These are phyloP conservation scores for Echria macrotheca DNA, from an alignment of 495 filamentous ascomycete genomes.

Conservation along the genomic window DNA sequence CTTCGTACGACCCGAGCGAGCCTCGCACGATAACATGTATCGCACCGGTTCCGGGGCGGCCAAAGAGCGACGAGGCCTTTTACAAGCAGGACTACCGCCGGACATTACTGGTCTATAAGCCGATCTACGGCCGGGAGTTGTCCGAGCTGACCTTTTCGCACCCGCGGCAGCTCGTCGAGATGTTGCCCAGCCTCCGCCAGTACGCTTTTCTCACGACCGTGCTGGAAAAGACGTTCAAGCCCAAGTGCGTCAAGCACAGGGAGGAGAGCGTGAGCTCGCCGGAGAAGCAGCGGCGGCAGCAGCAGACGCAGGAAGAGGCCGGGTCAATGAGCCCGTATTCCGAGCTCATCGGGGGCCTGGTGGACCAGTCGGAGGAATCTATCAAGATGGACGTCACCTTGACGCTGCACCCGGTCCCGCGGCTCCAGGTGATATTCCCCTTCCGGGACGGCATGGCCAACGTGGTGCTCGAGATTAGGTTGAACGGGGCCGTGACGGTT, in stretches of 20 bases:
- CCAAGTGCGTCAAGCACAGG: neutral
- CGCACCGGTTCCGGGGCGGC: conserved; percentile 32
- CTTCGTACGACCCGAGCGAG: conserved; percentile 34
- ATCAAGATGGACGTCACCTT: conserved; percentile 46
- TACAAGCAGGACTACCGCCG: conserved; percentile 51
- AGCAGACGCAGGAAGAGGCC: conserved; percentile 31
- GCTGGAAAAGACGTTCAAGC: conserved; percentile 54
- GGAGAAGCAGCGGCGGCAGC: conserved; percentile 1
- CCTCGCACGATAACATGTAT: conserved; percentile 34
- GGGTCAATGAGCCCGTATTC: too few species aligned
- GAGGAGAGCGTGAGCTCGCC: neutral
- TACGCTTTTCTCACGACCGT: conserved; percentile 64
- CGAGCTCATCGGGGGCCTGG: conserved; percentile 25
- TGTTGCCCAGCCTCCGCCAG: conserved; percentile 72
- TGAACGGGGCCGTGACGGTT: conserved; percentile 53
- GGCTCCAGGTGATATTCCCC: conserved; percentile 47
- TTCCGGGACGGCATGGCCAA: conserved; percentile 36
- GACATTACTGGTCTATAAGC: conserved; percentile 64
- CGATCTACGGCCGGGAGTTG: conserved; percentile 62
- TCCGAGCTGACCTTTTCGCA: conserved; percentile 77
- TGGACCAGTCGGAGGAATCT: neutral
- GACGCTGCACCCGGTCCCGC: conserved; percentile 39
- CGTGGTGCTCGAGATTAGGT: conserved; percentile 53
- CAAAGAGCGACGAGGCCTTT: too few species aligned
- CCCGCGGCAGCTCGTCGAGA: conserved; percentile 72